phyloP scores from a whole-genome alignment of 2,329 filamentous ascomycete species.

The Phialophora expanda region DNA sequence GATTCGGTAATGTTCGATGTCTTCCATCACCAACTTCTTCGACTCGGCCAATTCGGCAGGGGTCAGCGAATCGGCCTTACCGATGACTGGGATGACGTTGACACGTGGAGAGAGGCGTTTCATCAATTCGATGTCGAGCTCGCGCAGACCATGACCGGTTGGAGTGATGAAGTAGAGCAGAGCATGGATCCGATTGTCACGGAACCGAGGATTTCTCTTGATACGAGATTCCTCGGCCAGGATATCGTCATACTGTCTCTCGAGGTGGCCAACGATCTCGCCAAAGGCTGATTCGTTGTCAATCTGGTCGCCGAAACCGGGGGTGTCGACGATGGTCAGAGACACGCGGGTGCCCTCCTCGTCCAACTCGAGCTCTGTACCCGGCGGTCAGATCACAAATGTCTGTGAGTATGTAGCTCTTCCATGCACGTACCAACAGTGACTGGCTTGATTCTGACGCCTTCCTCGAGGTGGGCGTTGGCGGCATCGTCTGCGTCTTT shows the following conservation, averaged over 20 bases:
- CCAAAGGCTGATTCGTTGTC: constrained; percentile 99
- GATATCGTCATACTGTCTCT: constrained; percentile 99
- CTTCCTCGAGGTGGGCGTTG: constrained; percentile 90
- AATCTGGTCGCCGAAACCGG: constrained; percentile 97
- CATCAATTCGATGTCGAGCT: constrained; percentile 99
- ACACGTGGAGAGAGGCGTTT: constrained; percentile 97
- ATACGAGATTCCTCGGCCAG: constrained; percentile 98
- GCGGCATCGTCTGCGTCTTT: constrained; percentile 92
- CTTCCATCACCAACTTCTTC: constrained; percentile 99
- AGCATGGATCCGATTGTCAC: constrained; percentile 97
- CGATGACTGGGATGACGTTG: constrained; percentile 98
- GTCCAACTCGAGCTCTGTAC: constrained; percentile 85
- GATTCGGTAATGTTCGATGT: constrained; percentile 99
- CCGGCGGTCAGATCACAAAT: constrained; percentile 38
- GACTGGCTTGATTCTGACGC: constrained; percentile 97
- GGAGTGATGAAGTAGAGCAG: constrained; percentile 99
- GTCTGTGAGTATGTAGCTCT: constrained; percentile 8
- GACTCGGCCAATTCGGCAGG: constrained; percentile 96
- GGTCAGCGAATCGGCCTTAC: constrained; percentile 96
- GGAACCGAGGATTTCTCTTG: constrained; percentile 99
- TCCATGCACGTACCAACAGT: constrained; percentile 77
- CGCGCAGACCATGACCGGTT: constrained; percentile 94
- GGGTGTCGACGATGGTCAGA: constrained; percentile 96
- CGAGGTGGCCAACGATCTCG: constrained; percentile 97
- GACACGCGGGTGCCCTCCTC: constrained; percentile 98